Evolutionary conservation across 345 rosid genomes (phyloP), one percentile per base, ranked within the genome.

Genomic region (Leavenworthia alabamica): DNA sequence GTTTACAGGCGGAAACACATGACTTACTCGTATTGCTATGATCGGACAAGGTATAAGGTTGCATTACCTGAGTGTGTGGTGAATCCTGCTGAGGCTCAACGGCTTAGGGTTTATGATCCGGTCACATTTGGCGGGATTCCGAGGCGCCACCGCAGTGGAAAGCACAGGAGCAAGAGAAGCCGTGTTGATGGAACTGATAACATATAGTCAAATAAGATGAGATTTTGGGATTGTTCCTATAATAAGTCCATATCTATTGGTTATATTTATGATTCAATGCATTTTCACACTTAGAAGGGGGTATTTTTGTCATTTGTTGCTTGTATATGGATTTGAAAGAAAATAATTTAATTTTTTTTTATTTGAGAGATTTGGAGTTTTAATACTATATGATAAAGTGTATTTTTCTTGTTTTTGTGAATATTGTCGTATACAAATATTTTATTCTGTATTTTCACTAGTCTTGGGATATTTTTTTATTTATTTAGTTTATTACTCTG

Each of bases 21-120:
- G 90, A 93, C 94, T 2, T 93, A 93, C 58, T 87, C 99, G 3
- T 93, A 93, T 41, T 89, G 99, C 82, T 93, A 89, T 13, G 99
- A 93, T 51, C 82, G 74, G 26, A 60, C 56, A 8, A 83, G 99
- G 35, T 93, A 87, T 82, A 85, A 73, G 58, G 76, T 64, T 49
- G 80, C 96, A 26, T 86, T 80, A 3, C 24, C 90, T 0, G 99
- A 93, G 60, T 93, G 99, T 6, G 79, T 81, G 41, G 72, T 83
- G 3, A 80, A 69, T 47, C 81, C 83, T 3, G 56, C 60, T 4
- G 99, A 78, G 79, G 90, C 88, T 0, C 61, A 75, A 40, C 73
- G 85, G 12, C 94, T 93, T 53, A 80, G 67, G 35, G 65, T 49
- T 8, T 86, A 77, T 0, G 97, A 93, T 71, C 99, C 95, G 0